phyloP scores from a whole-genome alignment of 2,329 filamentous ascomycete species.

The Apiospora phragmitis region DNA sequence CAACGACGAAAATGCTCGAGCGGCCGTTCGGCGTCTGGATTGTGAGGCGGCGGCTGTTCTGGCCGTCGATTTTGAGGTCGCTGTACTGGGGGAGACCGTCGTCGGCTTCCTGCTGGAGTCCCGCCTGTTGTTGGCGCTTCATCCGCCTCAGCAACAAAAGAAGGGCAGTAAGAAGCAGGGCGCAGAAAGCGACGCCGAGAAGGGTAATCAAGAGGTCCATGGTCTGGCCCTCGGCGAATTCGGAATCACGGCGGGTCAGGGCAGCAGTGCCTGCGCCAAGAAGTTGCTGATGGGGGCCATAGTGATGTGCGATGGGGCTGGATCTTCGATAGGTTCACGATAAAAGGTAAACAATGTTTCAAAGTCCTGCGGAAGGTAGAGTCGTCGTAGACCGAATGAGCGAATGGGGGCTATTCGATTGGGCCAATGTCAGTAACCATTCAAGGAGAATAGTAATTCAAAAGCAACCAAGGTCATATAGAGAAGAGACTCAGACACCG shows the following conservation, averaged over 20 bases:
- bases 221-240: constrained; percentile 58
- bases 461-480: background rate
- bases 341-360: constrained; percentile 1
- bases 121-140: constrained; percentile 46
- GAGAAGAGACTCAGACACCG: background rate
- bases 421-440: constrained; percentile 6
- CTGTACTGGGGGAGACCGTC: constrained; percentile 70
- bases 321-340: constrained; percentile 2
- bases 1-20: constrained; percentile 74
- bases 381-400: constrained; percentile 18
- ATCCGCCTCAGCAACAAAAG: constrained; percentile 74
- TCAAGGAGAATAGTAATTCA: background rate
- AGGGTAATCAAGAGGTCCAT: constrained; percentile 79
- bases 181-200: constrained; percentile 74
- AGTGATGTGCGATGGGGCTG: constrained; percentile 11
- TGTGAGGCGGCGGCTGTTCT: constrained; percentile 55
- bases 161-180: constrained; percentile 64
- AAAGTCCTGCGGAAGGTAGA: constrained; percentile 27
- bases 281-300: constrained; percentile 42
- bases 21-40: constrained; percentile 59
- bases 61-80: constrained; percentile 52
- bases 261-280: constrained; percentile 38
- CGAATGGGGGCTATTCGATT: constrained; percentile 12
- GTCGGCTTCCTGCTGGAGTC: constrained; percentile 28
- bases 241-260: constrained; percentile 50